phyloP scores from a whole-genome alignment of 140 eudicot genomes.

The Oenanthe javanica region DNA sequence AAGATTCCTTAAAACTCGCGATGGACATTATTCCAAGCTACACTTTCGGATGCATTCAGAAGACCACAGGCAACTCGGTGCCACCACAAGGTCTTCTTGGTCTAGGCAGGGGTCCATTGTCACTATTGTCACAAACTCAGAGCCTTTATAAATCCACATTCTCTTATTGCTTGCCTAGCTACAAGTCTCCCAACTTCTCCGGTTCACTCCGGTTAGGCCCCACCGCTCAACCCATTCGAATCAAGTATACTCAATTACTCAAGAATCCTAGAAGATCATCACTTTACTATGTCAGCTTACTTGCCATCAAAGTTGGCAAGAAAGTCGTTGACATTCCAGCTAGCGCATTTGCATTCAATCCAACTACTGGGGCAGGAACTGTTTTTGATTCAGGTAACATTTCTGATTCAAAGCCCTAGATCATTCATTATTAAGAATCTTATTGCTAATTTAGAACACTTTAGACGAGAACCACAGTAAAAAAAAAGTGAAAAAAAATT shows the following conservation, averaged over 20 bases:
- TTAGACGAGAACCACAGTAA: background rate
- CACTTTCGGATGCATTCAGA: conserved; percentile 11
- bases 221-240: conserved; percentile 3
- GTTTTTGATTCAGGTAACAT: conserved; percentile 7
- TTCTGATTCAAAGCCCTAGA: background rate
- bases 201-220: conserved; percentile 7
- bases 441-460: background rate
- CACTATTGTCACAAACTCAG: conserved; percentile 10
- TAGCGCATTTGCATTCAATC: conserved; percentile 11
- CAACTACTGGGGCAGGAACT: conserved; percentile 7
- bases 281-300: conserved; percentile 10
- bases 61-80: conserved; percentile 10
- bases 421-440: background rate
- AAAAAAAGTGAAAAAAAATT: background rate
- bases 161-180: conserved; percentile 11
- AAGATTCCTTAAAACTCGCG: conserved; percentile 6
- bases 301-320: conserved; percentile 10
- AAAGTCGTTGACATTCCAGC: conserved; percentile 2
- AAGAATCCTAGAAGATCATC: conserved; percentile 11
- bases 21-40: background rate
- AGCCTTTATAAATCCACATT: conserved; percentile 8
- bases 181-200: conserved; percentile 5
- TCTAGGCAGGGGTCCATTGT: conserved; percentile 10
- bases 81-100: conserved; percentile 13
- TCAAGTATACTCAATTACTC: conserved; percentile 5